Evolutionary conservation across 2,329 filamentous ascomycete genomes (phyloP), one percentile per base, ranked within the genome.

Genomic region (Trichophyton rubrum): DNA sequence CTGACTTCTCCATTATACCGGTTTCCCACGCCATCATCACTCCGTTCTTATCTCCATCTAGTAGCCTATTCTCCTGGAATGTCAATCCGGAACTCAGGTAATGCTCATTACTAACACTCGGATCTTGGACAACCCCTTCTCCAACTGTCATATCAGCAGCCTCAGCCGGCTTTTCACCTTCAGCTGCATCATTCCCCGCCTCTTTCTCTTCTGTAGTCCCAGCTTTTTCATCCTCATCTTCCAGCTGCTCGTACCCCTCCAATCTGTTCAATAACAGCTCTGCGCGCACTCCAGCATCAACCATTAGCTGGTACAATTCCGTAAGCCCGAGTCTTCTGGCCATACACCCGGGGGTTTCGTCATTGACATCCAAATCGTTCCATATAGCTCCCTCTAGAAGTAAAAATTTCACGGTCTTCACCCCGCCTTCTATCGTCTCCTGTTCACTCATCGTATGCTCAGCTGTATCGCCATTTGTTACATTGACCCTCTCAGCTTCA

Each of bases 1-100:
- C 89, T 60, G 87, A 89, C 58, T 82, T 81, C 62, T 82, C 82
- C 90, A 95, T 95, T 67, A 95, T 93, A 65, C 85, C 83, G 1
- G 85, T 87, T 73, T 95, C 90, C 90, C 90, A 95, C 43, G 85
- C 82, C 90, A 95, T 95, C 90, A 95, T 95, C 53, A 95, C 88
- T 59, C 88, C 89, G 71, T 95, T 95, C 63, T 84, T 80, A 64
- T 85, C 82, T 2, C 83, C 79, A 69, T 93, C 89, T 5, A 93
- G 80, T 1, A 93, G 81, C 62, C 86, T 86, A 64, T 80, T 80
- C 61, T 81, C 77, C 56, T 80, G 79, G 72, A 88, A 87, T 13
- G 81, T 85, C 22, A 90, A 77, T 27, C 79, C 76, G 0, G 85
- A 87, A 56, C 82, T 79, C 53, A 92, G 82, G 69, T 90, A 91